A percentile compares a stretch with the other conserved stretches of the same genome.
phyloP scores from a whole-genome alignment of 768 basidiomycete genomes.

The Tephrocybe sp. region DNA sequence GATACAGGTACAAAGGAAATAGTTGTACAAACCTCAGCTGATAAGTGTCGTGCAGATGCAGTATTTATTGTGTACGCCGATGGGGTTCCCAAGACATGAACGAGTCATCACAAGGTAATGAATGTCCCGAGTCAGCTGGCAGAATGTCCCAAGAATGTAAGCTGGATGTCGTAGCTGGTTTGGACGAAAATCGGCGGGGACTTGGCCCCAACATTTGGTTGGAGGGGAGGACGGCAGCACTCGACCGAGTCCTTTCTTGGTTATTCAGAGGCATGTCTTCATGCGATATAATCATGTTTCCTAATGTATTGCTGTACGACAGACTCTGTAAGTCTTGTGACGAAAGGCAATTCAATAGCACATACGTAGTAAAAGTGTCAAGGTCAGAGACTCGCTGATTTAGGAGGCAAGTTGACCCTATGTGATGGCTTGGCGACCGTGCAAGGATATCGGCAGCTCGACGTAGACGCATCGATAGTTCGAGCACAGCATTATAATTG shows the following conservation, averaged over 20 bases:
- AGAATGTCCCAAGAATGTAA: conserved; percentile 32
- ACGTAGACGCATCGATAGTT: conserved; percentile 63
- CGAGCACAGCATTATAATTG: conserved; percentile 59
- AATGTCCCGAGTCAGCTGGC: conserved; percentile 23
- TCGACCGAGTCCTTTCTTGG: conserved; percentile 16
- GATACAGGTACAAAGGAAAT: neutral
- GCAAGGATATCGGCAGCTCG: conserved; percentile 56
- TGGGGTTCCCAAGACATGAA: conserved; percentile 66
- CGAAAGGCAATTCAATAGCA: conserved; percentile 5
- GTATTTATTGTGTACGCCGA: conserved; percentile 18
- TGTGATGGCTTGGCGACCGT: conserved; percentile 41
- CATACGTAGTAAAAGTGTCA: conserved; percentile 56
- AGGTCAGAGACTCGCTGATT: conserved; percentile 49
- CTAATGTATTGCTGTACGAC: conserved; percentile 38
- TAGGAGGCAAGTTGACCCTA: conserved; percentile 35
- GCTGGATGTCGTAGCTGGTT: too few species aligned
- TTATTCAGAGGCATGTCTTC: conserved; percentile 21
- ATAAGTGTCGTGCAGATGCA: neutral
- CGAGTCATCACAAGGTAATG: conserved; percentile 48
- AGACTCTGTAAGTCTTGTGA: conserved; percentile 11
- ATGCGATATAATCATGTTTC: conserved; percentile 32
- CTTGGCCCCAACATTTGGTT: conserved; percentile 14
- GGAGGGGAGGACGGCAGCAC: conserved; percentile 9
- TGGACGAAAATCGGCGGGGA: too few species aligned
- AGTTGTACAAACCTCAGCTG: neutral